Conservation (phyloP, 1,284 basidiomycete species). For the Rhodotorula sp. region DNA sequence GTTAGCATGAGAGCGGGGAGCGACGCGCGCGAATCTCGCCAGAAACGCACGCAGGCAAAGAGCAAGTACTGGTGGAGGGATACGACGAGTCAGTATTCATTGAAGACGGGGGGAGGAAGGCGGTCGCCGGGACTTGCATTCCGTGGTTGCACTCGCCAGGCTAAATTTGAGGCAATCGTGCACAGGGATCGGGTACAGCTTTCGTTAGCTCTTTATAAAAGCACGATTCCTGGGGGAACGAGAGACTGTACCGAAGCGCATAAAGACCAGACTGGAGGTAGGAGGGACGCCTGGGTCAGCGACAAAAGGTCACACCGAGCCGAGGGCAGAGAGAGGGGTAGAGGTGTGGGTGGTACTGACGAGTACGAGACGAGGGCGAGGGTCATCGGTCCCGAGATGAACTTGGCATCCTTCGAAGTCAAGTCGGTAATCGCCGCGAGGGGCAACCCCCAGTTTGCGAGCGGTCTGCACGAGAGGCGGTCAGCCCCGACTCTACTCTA, state of each 20-base stretch:
- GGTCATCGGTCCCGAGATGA: slow-evolving; percentile 95
- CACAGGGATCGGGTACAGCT: not conserved
- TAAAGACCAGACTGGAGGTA: slow-evolving; percentile 74
- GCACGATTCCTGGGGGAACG: not conserved
- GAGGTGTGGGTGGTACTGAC: slow-evolving; percentile 59
- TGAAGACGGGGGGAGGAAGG: too few relatives aligned
- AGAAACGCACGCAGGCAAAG: slow-evolving; percentile 66
- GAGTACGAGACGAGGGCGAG: slow-evolving; percentile 84
- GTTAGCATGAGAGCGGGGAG: not conserved
- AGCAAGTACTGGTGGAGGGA: slow-evolving; percentile 57
- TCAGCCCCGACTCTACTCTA: too few relatives aligned
- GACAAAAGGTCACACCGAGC: not conserved
- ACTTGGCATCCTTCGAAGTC: slow-evolving; percentile 79
- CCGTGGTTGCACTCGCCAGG: slow-evolving; percentile 86
- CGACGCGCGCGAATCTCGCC: too few relatives aligned
- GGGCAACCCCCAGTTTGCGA: slow-evolving; percentile 96
- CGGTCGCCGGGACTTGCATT: slow-evolving; percentile 55
- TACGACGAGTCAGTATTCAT: slow-evolving; percentile 45
- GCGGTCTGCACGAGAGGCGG: slow-evolving; percentile 53
- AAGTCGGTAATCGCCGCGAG: slow-evolving; percentile 86
- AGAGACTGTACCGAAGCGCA: slow-evolving; percentile 74
- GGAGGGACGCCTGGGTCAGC: not conserved
- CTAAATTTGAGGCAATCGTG: not conserved
- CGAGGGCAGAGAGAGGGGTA: not conserved
- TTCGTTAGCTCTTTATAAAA: too few relatives aligned